These are phyloP conservation scores for Croton laevigatus DNA, from an alignment of 441 rosid genomes.

Conservation along the genomic window DNA sequence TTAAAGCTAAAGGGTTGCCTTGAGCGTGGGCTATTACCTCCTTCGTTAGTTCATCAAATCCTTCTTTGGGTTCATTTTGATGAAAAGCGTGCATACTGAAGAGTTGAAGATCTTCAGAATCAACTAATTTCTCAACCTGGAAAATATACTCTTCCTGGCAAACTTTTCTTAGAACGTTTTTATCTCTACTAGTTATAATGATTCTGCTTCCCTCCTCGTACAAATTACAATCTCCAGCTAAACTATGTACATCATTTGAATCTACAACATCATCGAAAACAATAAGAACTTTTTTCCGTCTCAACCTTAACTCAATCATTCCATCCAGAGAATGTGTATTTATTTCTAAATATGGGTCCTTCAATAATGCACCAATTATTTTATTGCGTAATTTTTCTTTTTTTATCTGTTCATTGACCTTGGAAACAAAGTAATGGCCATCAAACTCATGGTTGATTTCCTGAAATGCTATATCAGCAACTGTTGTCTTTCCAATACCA, in stretches of 20 bases:
- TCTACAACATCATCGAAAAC: neutral
- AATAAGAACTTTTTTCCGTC: neutral
- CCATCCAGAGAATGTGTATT: neutral
- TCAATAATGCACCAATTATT: too few species aligned
- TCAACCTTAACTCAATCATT: neutral
- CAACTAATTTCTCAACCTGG: too few species aligned
- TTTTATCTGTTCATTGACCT: too few species aligned
- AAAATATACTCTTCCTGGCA: too few species aligned
- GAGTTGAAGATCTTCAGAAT: too few species aligned
- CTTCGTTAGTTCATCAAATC: neutral
- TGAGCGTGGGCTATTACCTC: neutral
- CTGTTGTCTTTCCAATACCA: too few species aligned
- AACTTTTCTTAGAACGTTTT: neutral
- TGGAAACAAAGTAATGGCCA: too few species aligned
- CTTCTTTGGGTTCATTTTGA: neutral
- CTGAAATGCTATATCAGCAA: too few species aligned
- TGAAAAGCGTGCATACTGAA: too few species aligned
- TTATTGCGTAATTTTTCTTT: too few species aligned
- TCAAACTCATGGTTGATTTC: too few species aligned
- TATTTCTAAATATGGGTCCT: neutral
- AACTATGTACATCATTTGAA: neutral
- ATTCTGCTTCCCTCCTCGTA: neutral
- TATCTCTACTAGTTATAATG: neutral
- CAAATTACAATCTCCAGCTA: neutral
- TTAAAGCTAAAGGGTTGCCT: neutral